Evolutionary conservation across 257 asterid genomes (phyloP).

Genomic region (Cruciata laevipes): DNA sequence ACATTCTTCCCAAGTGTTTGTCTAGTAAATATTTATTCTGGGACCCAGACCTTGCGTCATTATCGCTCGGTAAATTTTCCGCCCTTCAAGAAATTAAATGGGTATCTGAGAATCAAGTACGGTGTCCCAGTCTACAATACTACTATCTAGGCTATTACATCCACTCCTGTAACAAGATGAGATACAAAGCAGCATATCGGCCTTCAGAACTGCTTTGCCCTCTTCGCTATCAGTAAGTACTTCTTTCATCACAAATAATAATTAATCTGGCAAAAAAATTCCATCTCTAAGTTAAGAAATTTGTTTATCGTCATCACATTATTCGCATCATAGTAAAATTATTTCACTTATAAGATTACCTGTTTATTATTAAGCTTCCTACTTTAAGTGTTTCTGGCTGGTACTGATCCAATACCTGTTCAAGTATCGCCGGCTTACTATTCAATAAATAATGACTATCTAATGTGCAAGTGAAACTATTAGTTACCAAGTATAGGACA

Average conservation of each 20-base stretch:
- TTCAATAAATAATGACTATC: background rate
- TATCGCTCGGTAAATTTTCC: slow-evolving; percentile 89
- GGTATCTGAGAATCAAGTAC: slow-evolving; percentile 59
- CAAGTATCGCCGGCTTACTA: background rate
- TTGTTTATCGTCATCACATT: too few relatives aligned
- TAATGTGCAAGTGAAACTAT: background rate
- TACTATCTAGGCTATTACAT: slow-evolving; percentile 97
- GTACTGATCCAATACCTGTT: background rate
- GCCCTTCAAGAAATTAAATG: slow-evolving; percentile 86
- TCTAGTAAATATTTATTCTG: slow-evolving; percentile 97
- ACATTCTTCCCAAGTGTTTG: slow-evolving; percentile 86
- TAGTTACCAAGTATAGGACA: slow-evolving; percentile 1
- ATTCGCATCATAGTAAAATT: too few relatives aligned
- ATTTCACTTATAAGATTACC: too few relatives aligned
- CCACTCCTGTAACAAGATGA: slow-evolving; percentile 95
- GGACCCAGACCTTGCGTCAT: slow-evolving; percentile 89
- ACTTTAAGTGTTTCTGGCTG: background rate
- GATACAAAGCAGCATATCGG: slow-evolving; percentile 86
- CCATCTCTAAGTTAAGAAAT: background rate
- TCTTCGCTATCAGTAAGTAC: slow-evolving; percentile 78
- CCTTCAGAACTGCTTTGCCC: slow-evolving; percentile 99
- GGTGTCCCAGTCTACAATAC: slow-evolving; percentile 81
- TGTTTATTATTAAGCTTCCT: background rate
- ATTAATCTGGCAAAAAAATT: background rate
- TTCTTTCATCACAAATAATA: slow-evolving; percentile 4